Base-by-base conservation (phyloP, 345 rosid species). In the Ceriops decandra region DNA sequence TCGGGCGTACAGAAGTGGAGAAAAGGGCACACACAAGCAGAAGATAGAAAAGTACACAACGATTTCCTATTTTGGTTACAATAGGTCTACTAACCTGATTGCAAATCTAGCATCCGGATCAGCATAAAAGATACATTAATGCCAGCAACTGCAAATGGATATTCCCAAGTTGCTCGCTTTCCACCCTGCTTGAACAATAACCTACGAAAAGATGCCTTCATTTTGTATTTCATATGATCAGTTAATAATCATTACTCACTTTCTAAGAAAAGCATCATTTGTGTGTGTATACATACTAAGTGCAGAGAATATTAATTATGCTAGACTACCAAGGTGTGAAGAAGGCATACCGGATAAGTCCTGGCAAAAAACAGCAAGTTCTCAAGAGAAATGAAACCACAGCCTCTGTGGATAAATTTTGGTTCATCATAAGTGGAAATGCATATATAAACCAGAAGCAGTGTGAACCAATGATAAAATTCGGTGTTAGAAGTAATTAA, bases 101-200 rank as follows among this genome's bases (percentile, higher is more conserved):
- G 80, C 69, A 95, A 78, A 76, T 92, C 99, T 76, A 95, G 80
- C 99, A 95, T 91, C 81, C 85, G 98, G 74, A 88, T 92, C 74
- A 92, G 75, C 99, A 95, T 91, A 76, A 85, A 92, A 26, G 99
- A 82, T 60, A 95, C 83, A 72, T 95, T 95, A 72, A 95, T 88
- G 76, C 99, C 99, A 60, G 99, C 99, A 77, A 87, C 99, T 20
- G 99, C 99, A 74, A 95, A 95, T 27, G 98, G 98, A 70, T 95
- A 95, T 77, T 95, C 98, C 99, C 99, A 92, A 61, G 87, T 73
- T 57, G 99, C 96, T 69, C 99, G 73, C 28, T 77, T 68, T 22
- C 98, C 99, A 57, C 81, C 88, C 86, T 87, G 85, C 86, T 95
- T 95, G 67, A 88, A 79, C 80, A 95, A 85, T 76, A 95, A 86